Evolutionary conservation across 345 rosid genomes (phyloP), one percentile per base, ranked within the genome.

Genomic region (Passiflora organensis): DNA sequence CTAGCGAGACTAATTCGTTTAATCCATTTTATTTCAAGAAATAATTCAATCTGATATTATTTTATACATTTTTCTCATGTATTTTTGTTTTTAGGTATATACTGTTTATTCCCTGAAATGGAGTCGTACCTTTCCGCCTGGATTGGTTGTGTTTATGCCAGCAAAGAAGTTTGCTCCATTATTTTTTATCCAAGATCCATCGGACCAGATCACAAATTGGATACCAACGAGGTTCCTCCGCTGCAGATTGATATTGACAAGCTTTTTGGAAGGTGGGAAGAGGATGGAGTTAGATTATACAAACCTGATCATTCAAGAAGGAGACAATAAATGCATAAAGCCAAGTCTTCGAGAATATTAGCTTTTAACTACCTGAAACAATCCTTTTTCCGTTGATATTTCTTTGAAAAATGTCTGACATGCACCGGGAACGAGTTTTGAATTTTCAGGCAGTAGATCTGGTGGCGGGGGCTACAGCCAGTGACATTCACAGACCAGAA

Each of bases 201-300:
- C 73, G 1, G 76, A 67, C 84, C 78, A 78, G 59, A 79, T 79
- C 72, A 79, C 80, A 60, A 82, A 74, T 67, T 82, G 87, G 51
- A 77, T 67, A 63, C 84, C 79, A 44, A 72, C 53, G 52, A 79
- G 70, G 59, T 70, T 69, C 46, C 77, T 62, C 58, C 66, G 62
- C 71, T 72, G 76, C 64, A 82, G 59, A 69, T 79, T 70, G 64
- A 82, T 56, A 68, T 65, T 77, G 38, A 74, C 71, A 59, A 68
- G 46, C 75, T 74, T 54, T 77, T 65, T 62, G 63, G 43, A 23
- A 53, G 19, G 15, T 41, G 10, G 39, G 44, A 54, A 22, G 22
- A 5, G 20, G 19, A 49, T 12, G 1, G 32, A 39, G n/a, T 51
- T 24, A 25, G 58, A 50, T 12, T 12, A 32, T 32, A 28, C 28